A percentile compares a stretch with the other conserved stretches of the same genome.
Evolutionary conservation across 345 rosid species (phyloP).

Genomic region (Passiflora organensis): DNA sequence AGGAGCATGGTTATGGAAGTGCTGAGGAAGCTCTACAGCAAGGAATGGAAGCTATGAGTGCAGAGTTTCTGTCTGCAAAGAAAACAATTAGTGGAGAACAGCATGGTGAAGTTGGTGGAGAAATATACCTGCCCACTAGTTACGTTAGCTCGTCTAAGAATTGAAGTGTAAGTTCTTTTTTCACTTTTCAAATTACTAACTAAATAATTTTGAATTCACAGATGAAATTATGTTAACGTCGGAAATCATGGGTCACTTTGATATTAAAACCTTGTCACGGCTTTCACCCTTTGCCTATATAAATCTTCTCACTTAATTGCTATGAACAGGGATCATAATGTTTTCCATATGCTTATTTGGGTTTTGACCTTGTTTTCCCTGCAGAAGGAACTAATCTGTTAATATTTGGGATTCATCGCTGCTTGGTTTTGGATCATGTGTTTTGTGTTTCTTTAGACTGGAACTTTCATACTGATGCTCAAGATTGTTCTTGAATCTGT

Average conservation of each 20-base stretch:
- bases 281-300: too few relatives aligned
- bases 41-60: slow-evolving; percentile 98
- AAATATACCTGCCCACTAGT: slow-evolving; percentile 76
- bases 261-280: too few relatives aligned
- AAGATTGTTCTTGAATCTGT: too few relatives aligned
- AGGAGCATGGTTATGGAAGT: slow-evolving; percentile 89
- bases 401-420: too few relatives aligned
- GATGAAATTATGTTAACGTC: too few relatives aligned
- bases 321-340: too few relatives aligned
- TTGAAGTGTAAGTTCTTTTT: slow-evolving; percentile 25
- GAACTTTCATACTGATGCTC: neutral
- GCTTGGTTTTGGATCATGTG: too few relatives aligned
- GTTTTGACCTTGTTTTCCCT: too few relatives aligned
- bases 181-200: neutral
- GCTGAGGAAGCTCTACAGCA: slow-evolving; percentile 81
- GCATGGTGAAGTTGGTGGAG: slow-evolving; percentile 96
- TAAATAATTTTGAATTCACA: neutral
- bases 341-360: too few relatives aligned
- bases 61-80: slow-evolving; percentile 76
- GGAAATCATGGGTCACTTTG: too few relatives aligned
- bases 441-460: neutral
- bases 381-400: too few relatives aligned
- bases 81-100: slow-evolving; percentile 95
- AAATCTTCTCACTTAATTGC: too few relatives aligned
- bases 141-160: slow-evolving; percentile 45